phyloP scores from a whole-genome alignment of 23 red algal species.

The Gracilaria gracilis region DNA sequence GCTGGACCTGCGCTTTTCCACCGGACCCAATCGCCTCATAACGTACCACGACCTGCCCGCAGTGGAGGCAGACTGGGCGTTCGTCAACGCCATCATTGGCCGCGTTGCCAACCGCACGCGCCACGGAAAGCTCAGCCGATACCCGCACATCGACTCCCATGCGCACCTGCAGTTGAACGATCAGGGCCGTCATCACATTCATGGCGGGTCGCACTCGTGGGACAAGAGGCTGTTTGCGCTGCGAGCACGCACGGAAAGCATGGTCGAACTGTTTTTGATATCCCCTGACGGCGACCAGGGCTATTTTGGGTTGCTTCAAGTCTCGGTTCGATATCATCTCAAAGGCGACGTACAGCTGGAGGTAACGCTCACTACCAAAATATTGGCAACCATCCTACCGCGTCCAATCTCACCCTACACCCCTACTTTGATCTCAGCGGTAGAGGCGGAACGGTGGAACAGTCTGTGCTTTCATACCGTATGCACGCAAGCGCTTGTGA shows the following conservation, averaged over 20 bases:
- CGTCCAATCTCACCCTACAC: constrained; percentile 73
- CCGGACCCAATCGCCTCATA: constrained; percentile 33
- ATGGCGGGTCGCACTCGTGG: constrained; percentile 68
- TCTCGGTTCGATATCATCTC: constrained; percentile 70
- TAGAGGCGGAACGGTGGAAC: constrained; percentile 10
- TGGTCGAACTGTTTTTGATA: constrained; percentile 55
- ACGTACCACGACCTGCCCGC: constrained; percentile 40
- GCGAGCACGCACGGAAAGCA: not conserved
- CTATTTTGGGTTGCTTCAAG: constrained; percentile 45
- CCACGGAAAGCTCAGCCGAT: constrained; percentile 21
- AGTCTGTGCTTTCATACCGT: constrained; percentile 41
- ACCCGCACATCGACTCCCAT: constrained; percentile 2
- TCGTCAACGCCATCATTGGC: constrained; percentile 66
- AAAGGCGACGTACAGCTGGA: constrained; percentile 34
- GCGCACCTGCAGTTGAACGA: constrained; percentile 51
- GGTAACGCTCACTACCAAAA: constrained; percentile 47
- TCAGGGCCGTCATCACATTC: constrained; percentile 63
- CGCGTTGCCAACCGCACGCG: constrained; percentile 81
- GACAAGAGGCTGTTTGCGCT: constrained; percentile 63
- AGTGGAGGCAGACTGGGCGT: constrained; percentile 55
- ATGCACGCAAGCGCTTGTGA: constrained; percentile 42
- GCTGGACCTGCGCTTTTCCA: constrained; percentile 66
- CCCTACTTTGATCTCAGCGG: constrained; percentile 79
- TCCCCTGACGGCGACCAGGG: constrained; percentile 78
- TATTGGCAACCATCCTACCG: constrained; percentile 34